Conservation (phyloP, 495 filamentous ascomycete genomes). For the Aspergillus mulundensis region DNA sequence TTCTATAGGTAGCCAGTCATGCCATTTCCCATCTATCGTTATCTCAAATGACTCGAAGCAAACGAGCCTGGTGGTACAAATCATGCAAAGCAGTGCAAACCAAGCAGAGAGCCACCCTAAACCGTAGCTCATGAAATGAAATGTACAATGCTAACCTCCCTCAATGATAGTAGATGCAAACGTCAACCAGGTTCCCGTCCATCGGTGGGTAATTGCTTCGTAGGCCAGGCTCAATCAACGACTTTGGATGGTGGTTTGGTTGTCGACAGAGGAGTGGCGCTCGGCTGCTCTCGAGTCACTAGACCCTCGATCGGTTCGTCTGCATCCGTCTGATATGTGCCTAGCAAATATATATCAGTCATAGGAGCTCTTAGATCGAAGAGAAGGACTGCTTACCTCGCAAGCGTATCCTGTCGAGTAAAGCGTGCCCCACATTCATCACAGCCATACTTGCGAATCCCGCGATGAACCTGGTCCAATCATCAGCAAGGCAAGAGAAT, state of each 20-base stretch:
- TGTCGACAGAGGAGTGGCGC: background rate
- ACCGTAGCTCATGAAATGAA: background rate
- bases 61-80: background rate
- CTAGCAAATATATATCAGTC: slow-evolving; percentile 13
- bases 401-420: slow-evolving; percentile 77
- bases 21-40: background rate
- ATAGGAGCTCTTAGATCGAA: background rate
- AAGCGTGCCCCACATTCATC: slow-evolving; percentile 69
- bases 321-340: slow-evolving; percentile 19
- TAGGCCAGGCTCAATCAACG: background rate
- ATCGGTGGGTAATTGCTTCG: background rate
- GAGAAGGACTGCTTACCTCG: slow-evolving; percentile 59
- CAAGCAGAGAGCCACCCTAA: slow-evolving; percentile 8
- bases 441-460: slow-evolving; percentile 67
- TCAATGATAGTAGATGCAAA: background rate
- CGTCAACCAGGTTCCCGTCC: background rate
- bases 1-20: slow-evolving; percentile 4
- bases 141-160: slow-evolving; percentile 6
- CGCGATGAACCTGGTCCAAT: slow-evolving; percentile 58
- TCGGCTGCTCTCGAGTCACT: background rate
- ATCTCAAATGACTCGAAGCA: background rate
- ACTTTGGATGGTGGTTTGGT: background rate
- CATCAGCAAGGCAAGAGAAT: slow-evolving; percentile 12
- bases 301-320: slow-evolving; percentile 1
- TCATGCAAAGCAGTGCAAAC: slow-evolving; percentile 1